Conservation (phyloP, 345 rosid genomes). For the Salix koriyanagi region DNA sequence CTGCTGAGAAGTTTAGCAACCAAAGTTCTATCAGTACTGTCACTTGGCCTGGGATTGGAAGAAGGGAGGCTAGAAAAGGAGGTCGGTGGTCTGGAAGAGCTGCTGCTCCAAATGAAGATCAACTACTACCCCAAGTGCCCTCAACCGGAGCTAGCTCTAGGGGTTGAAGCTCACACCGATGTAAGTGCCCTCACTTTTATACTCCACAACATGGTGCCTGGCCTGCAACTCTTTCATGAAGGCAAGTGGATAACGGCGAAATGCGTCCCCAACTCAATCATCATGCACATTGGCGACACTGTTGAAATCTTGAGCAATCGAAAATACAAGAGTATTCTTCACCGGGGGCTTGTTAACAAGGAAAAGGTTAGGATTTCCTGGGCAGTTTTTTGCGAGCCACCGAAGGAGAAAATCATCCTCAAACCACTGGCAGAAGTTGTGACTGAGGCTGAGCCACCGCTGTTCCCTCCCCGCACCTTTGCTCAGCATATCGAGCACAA, state of each 20-base stretch:
- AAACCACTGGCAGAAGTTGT: slow-evolving; percentile 71
- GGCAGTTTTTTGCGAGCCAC: slow-evolving; percentile 97
- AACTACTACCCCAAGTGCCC: slow-evolving; percentile 95
- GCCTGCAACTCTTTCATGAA: slow-evolving; percentile 78
- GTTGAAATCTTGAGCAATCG: slow-evolving; percentile 90
- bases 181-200: slow-evolving; percentile 87
- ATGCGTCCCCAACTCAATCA: slow-evolving; percentile 87
- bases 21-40: slow-evolving; percentile 56
- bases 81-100: slow-evolving; percentile 81
- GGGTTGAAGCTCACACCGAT: slow-evolving; percentile 98
- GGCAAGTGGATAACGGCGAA: slow-evolving; percentile 86
- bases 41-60: slow-evolving; percentile 75
- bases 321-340: slow-evolving; percentile 89
- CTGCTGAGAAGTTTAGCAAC: slow-evolving; percentile 61
- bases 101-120: slow-evolving; percentile 82
- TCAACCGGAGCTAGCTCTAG: slow-evolving; percentile 90
- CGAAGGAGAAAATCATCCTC: slow-evolving; percentile 84
- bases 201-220: slow-evolving; percentile 98
- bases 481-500: slow-evolving; percentile 79
- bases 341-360: slow-evolving; percentile 84
- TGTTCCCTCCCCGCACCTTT: slow-evolving; percentile 88
- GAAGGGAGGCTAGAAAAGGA: slow-evolving; percentile 82
- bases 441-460: slow-evolving; percentile 57
- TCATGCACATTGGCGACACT: slow-evolving; percentile 94
- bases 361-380: slow-evolving; percentile 94